These are phyloP conservation scores for Aspergillus aculeatinus DNA, from an alignment of 2,329 filamentous ascomycete species.

Conservation along the genomic window DNA sequence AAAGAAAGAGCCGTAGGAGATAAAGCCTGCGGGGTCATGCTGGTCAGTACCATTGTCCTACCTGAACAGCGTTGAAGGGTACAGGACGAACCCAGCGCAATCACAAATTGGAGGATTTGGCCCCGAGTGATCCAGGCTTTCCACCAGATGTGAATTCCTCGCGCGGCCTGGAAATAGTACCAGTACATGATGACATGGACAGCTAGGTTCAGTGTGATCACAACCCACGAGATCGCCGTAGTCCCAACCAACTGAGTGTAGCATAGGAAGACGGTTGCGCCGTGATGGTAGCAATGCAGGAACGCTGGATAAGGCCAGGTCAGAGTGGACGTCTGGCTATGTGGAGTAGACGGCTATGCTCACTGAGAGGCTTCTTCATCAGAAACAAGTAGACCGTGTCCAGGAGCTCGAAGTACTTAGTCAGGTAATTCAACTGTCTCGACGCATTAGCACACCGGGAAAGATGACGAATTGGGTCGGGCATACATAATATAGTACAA, in stretches of 20 bases:
- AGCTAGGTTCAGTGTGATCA: conserved; percentile 83
- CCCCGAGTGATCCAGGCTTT: conserved; percentile 98
- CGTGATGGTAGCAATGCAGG: conserved; percentile 98
- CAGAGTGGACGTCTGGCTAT: not conserved
- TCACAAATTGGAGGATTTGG: conserved; percentile 94
- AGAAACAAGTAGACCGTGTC: conserved; percentile 95
- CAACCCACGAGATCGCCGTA: conserved; percentile 90
- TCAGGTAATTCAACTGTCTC: conserved; percentile 85
- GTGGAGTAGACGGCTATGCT: not conserved
- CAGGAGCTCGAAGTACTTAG: conserved; percentile 92
- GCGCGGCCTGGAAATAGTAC: conserved; percentile 99
- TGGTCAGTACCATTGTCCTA: conserved; percentile 48
- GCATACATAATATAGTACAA: conserved; percentile 91
- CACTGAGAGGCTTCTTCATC: conserved; percentile 93
- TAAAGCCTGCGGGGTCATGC: conserved; percentile 63
- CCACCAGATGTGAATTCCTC: conserved; percentile 95
- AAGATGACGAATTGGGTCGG: not conserved
- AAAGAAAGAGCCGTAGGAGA: conserved; percentile 49
- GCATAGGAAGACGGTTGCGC: conserved; percentile 91
- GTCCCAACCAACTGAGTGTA: conserved; percentile 92
- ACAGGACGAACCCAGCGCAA: conserved; percentile 47
- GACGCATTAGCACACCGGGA: not conserved
- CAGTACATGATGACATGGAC: conserved; percentile 99
- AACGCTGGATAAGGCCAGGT: conserved; percentile 55
- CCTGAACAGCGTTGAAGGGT: conserved; percentile 60